Conservation (phyloP, 1,284 basidiomycete genomes). For the Boletus hoseneyae region DNA sequence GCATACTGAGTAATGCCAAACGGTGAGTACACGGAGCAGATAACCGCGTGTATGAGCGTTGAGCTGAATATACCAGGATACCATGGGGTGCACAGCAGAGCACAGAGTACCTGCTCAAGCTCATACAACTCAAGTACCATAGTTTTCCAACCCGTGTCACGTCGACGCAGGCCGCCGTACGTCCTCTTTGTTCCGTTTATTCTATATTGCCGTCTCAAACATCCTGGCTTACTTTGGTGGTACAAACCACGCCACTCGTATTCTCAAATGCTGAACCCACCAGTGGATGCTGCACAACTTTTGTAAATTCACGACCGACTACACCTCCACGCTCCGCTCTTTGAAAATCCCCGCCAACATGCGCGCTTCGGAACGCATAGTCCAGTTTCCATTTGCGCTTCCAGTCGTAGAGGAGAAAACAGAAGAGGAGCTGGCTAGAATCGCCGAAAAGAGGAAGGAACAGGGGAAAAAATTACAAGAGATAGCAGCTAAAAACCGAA, state of each 20-base stretch:
- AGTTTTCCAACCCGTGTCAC: conserved; percentile 72
- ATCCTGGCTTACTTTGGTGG: not conserved
- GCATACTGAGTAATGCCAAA: conserved; percentile 80
- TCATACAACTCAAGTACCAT: conserved; percentile 88
- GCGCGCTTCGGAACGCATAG: conserved; percentile 64
- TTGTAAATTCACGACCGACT: conserved; percentile 84
- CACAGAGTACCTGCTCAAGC: conserved; percentile 87
- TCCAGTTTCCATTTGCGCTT: conserved; percentile 82
- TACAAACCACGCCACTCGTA: not conserved
- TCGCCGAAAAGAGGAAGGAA: conserved; percentile 79
- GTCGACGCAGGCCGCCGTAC: conserved; percentile 52
- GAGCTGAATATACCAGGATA: conserved; percentile 53
- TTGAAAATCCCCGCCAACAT: conserved; percentile 57
- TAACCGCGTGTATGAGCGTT: not conserved
- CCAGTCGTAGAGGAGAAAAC: conserved; percentile 82
- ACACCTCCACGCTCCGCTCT: conserved; percentile 61
- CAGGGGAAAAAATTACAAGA: conserved; percentile 89
- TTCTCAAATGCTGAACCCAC: not conserved
- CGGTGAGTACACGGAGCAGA: conserved; percentile 48
- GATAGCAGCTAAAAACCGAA: conserved; percentile 82
- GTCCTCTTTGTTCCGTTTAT: conserved; percentile 14
- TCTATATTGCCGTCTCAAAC: not conserved
- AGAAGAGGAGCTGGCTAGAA: conserved; percentile 82
- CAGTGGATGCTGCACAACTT: conserved; percentile 90
- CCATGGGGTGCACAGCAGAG: conserved; percentile 93